Evolutionary conservation across 495 filamentous ascomycete genomes (phyloP), one percentile per base, ranked within the genome.

Genomic region (Aspergillus biplanus): DNA sequence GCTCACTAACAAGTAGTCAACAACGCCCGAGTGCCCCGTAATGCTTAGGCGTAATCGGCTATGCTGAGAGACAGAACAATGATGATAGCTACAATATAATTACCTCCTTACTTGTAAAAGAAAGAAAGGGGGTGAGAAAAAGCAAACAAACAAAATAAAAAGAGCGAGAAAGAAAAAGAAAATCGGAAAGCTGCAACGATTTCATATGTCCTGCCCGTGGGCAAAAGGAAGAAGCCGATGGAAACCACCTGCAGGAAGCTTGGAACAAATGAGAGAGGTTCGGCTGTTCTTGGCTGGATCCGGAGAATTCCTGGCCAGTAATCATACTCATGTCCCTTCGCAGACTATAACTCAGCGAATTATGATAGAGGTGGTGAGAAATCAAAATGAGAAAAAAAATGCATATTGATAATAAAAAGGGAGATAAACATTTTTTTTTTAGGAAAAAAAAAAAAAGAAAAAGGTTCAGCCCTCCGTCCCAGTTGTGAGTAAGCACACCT

Each of bases 291-390:
- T 57, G 52, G 61, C 61, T 49, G 33, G 5, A 5, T 42, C 35
- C 61, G 61, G 61, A 63, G 53, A 63, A 63, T 63, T 63, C 46
- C 61, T 63, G 33, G 15, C 61, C 61, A 63, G 61, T 61, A 50
- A 54, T 54, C 34, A 33, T 5, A 42, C 58, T 42, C 58, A 49
- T 21, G 49, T 52, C 21, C 50, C 57, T 50, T 39, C 44, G 32
- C 34, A 59, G 57, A 4, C 34, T 16, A 50, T 32, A 59, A 3
- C 16, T 9, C 35, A 7, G 32, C 32, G 16, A 42, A 33, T 35
- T 31, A 50, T 50, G 47, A 16, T 11, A 1, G 8, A 4, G n/a
- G 11, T 44, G 39, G 11, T 13, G 11, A 44, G n/a, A 7, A 44
- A 44, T 44, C 4, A 44, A 7, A 13, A 44, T 13, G 11, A 15